phyloP scores from a whole-genome alignment of 352 stramenopile genomes.

The Elongisporangium senticosum region DNA sequence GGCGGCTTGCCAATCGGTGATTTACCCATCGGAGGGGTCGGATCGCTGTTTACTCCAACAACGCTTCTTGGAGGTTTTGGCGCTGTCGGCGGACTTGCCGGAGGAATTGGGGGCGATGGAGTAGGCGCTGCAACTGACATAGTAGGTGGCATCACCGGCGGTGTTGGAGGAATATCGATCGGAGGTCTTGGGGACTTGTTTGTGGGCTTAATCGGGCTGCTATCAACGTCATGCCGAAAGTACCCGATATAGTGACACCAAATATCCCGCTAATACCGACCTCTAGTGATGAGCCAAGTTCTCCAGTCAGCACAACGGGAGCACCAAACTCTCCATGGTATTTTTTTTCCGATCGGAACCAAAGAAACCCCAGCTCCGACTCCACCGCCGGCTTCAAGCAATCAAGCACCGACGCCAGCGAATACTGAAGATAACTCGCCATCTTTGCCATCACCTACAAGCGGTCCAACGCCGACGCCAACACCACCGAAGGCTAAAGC shows the following conservation, averaged over 20 bases:
- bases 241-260: neutral
- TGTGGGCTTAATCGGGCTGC: neutral
- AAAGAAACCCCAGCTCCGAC: neutral
- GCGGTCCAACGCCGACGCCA: neutral
- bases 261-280: no score
- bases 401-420: neutral
- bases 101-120: neutral
- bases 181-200: neutral
- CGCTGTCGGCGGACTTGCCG: no score
- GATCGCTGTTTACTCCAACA: neutral
- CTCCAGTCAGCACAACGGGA: no score
- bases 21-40: neutral
- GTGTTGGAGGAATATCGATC: neutral
- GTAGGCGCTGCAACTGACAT: neutral
- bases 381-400: neutral
- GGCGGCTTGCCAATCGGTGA: neutral
- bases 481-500: neutral
- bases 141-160: neutral
- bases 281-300: neutral
- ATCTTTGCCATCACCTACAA: neutral
- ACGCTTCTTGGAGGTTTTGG: neutral
- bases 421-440: neutral
- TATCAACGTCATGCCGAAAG: no score
- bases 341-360: no score
- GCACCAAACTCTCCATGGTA: neutral